A percentile compares a stretch with the other conserved stretches of the same genome.
These are phyloP conservation scores for Phoenix roebelenii DNA, from an alignment of 176 grass and related monocot species.

Conservation along the genomic window DNA sequence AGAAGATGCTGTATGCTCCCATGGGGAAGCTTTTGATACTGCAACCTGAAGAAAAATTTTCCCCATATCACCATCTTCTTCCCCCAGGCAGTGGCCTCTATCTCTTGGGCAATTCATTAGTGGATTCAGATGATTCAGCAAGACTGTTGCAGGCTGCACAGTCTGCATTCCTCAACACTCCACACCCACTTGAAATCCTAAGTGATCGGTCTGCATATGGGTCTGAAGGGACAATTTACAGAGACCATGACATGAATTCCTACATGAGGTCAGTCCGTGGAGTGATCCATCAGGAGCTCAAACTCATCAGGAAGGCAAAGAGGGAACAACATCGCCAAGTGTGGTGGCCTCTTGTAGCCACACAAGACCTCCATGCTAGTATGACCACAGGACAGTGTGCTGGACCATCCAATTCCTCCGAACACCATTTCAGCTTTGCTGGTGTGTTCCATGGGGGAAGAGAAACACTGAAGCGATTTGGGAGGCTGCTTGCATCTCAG, in stretches of 20 bases:
- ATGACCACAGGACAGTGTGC: conserved; percentile 19
- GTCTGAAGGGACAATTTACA: conserved; percentile 50
- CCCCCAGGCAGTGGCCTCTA: conserved; percentile 67
- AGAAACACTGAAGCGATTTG: conserved; percentile 30
- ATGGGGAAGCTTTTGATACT: conserved; percentile 84
- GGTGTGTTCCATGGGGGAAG: conserved; percentile 25
- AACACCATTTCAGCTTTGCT: conserved; percentile 5
- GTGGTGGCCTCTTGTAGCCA: conserved; percentile 41
- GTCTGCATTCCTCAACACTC: conserved; percentile 76
- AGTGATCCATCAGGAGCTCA: conserved; percentile 59
- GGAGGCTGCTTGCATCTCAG: conserved; percentile 11
- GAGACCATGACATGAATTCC: conserved; percentile 80
- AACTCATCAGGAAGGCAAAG: conserved; percentile 29
- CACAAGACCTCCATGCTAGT: background rate
- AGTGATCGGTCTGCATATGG: conserved; percentile 65
- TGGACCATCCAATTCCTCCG: background rate
- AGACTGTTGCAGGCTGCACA: conserved; percentile 41
- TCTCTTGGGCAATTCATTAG: conserved; percentile 21
- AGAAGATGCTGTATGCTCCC: conserved; percentile 89
- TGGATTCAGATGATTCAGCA: conserved; percentile 13
- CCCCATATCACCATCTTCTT: conserved; percentile 82
- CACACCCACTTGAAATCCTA: conserved; percentile 84
- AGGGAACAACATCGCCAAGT: conserved; percentile 23
- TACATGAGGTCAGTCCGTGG: conserved; percentile 58
- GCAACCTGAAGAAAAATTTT: conserved; percentile 71